Conservation (phyloP, 1,139 yeast genomes). For the Zygosaccharomyces sapae region DNA sequence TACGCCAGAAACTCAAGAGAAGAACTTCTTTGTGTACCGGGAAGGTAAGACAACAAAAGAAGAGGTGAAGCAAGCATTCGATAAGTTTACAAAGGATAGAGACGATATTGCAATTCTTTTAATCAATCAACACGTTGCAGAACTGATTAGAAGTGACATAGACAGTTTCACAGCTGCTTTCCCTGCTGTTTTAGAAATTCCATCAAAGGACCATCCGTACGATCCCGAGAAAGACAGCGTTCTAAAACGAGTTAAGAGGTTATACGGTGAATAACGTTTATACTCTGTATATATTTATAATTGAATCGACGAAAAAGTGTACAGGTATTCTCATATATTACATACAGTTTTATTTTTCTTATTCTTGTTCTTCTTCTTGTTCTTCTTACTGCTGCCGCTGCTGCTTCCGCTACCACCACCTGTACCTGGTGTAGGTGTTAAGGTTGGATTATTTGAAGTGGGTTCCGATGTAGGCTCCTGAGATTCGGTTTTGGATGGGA, state of each 20-base stretch:
- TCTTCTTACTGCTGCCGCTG: too few relatives aligned
- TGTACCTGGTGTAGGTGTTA: slow-evolving; percentile 2
- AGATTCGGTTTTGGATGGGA: not conserved
- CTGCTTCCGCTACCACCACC: slow-evolving; percentile 3
- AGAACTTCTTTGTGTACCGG: slow-evolving; percentile 76
- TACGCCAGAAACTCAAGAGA: slow-evolving; percentile 50
- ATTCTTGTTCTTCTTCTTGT: slow-evolving; percentile 6
- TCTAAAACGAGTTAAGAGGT: slow-evolving; percentile 85
- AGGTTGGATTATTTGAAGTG: not conserved
- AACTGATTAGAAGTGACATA: slow-evolving; percentile 73
- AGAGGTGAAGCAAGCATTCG: slow-evolving; percentile 71
- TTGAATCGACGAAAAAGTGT: not conserved
- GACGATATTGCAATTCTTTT: slow-evolving; percentile 89
- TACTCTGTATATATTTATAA: not conserved
- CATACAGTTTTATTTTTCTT: slow-evolving; percentile 6
- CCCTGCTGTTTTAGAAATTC: slow-evolving; percentile 95
- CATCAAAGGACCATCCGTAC: slow-evolving; percentile 97
- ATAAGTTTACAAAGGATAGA: slow-evolving; percentile 65
- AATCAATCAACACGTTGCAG: slow-evolving; percentile 94
- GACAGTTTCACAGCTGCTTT: slow-evolving; percentile 86
- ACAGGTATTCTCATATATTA: slow-evolving; percentile 3
- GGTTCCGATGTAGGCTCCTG: not conserved
- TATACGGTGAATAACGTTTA: slow-evolving; percentile 72
- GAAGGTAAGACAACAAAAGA: slow-evolving; percentile 77
- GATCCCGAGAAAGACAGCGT: slow-evolving; percentile 97